Evolutionary conservation across 306 rosid genomes (phyloP).

Genomic region (Urtica urens): DNA sequence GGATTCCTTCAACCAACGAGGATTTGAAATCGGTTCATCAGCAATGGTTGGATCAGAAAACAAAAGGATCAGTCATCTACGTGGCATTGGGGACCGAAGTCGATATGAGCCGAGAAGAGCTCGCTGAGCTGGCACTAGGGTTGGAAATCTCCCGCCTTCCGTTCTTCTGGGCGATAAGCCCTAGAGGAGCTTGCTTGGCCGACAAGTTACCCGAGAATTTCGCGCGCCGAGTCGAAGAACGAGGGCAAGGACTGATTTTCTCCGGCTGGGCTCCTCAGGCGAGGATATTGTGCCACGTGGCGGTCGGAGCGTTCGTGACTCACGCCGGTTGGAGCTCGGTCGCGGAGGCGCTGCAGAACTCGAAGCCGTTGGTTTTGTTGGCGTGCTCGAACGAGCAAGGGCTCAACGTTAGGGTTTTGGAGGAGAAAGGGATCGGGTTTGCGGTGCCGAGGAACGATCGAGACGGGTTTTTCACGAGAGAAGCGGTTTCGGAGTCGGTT

Average conservation of each 20-base stretch:
- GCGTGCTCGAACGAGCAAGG: not conserved
- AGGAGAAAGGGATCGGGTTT: not conserved
- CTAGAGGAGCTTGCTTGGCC: too few relatives aligned
- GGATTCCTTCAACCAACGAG: not conserved
- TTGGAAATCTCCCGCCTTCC: slow-evolving; percentile 38
- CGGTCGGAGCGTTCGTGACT: slow-evolving; percentile 37
- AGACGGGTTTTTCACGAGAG: not conserved
- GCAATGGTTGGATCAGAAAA: slow-evolving; percentile 16
- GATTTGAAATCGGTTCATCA: slow-evolving; percentile 1
- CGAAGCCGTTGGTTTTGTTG: not conserved
- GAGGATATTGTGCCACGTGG: slow-evolving; percentile 36
- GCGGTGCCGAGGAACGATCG: not conserved
- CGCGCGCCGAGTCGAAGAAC: too few relatives aligned
- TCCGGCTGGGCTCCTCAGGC: too few relatives aligned
- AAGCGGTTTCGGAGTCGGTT: not conserved
- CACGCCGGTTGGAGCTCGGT: not conserved
- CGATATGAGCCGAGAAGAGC: slow-evolving; percentile 6
- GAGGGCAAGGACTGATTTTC: too few relatives aligned
- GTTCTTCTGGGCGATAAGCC: slow-evolving; percentile 53
- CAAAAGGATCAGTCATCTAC: slow-evolving; percentile 35
- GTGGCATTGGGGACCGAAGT: slow-evolving; percentile 47
- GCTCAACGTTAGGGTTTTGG: not conserved
- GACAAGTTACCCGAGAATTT: too few relatives aligned
- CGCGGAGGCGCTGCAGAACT: not conserved
- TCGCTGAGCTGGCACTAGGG: slow-evolving; percentile 34